Base-by-base conservation (phyloP, 495 filamentous ascomycete species). In the Elasticomyces elasticus region DNA sequence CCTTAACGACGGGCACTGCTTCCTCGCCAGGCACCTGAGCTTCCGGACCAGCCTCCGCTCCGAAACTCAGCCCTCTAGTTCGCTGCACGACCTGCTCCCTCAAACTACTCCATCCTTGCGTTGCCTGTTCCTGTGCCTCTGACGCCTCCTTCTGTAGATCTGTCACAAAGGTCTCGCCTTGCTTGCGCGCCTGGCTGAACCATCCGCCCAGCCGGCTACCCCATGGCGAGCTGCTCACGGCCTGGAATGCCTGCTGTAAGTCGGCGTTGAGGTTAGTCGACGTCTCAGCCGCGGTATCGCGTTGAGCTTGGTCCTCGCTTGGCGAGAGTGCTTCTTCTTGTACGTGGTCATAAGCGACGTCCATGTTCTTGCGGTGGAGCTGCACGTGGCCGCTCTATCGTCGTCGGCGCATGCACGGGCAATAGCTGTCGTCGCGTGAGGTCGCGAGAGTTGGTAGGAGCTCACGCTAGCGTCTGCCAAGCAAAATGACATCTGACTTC, bases 291-390 rank as follows among this genome's bases (percentile, higher is more conserved):
- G 15, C 13, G 9, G 40, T 74, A 53, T 67, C 50, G 79, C 72
- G 60, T 79, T 71, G 38, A 69, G 64, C 46, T 70, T 63, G 49
- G 72, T 76, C 45, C 72, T 74, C 41, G 42, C 84, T 77, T 38
- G 86, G 79, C 22, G 77, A 74, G 58, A 87, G 73, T 50, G 79
- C 76, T 66, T 90, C 84, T 72, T 95, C 89, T 64, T 88, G 84
- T 62, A 98, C 94, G 68, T 95, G 89, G 65, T 98, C 92, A 77
- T 97, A 98, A 35, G 92, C 89, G 62, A 94, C 70, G 77, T 98
- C 92, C 92, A 98, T 98, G 30, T n/a, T 54, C 19, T 26, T 19
- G 28, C 42, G 20, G 25, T 45, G 20, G 42, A 40, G 35, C 35
- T 40, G 35, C 35, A 5, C 35, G 4, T 5, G 13, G 35, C 35